These are phyloP conservation scores for Pugionium cornutum DNA, from an alignment of 345 rosid genomes.

Conservation along the genomic window DNA sequence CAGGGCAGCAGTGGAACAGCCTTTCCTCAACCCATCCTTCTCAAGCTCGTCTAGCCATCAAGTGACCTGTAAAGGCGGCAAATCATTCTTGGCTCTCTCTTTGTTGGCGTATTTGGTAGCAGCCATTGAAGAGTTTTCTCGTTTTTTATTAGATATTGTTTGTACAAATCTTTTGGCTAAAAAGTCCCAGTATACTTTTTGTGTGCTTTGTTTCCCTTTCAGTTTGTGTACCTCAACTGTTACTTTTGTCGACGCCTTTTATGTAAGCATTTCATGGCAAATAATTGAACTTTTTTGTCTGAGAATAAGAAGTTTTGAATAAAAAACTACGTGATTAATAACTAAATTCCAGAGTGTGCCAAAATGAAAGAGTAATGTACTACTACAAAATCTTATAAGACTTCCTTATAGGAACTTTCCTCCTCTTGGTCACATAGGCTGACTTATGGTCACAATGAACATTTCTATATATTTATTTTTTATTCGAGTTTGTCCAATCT, in stretches of 20 bases:
- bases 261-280: constrained; percentile 8
- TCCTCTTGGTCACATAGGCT: constrained; percentile 37
- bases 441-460: constrained; percentile 40
- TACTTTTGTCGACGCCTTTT: constrained; percentile 12
- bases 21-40: constrained; percentile 57
- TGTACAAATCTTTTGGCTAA: constrained; percentile 33
- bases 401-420: constrained; percentile 35
- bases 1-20: constrained; percentile 63
- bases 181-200: too few species aligned
- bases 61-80: constrained; percentile 67
- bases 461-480: constrained; percentile 31
- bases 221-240: constrained; percentile 19
- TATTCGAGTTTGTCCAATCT: constrained; percentile 35
- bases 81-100: constrained; percentile 97
- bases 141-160: not conserved
- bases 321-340: constrained; percentile 20
- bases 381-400: constrained; percentile 39
- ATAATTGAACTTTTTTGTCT: constrained; percentile 9
- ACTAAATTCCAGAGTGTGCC: constrained; percentile 14
- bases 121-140: constrained; percentile 31
- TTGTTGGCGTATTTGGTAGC: constrained; percentile 41
- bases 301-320: not conserved
- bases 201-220: not conserved
- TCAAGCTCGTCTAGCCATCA: constrained; percentile 59
- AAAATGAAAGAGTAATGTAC: constrained; percentile 15